Evolutionary conservation across 75 land plant species (phyloP).

Genomic region (Adiantum capillusveneris): DNA sequence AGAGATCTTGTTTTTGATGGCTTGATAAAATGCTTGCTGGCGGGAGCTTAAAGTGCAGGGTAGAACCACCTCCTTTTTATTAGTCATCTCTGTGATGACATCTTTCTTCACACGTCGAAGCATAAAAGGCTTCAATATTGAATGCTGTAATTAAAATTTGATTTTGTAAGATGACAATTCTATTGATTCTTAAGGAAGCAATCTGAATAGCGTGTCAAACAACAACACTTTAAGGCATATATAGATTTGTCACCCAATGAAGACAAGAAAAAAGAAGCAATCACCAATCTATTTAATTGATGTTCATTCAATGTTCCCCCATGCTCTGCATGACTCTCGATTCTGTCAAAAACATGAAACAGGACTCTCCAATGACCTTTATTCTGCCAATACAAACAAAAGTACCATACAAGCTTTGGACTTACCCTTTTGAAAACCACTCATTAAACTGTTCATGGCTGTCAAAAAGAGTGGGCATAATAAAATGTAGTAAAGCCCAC

Average conservation of each 20-base stretch:
- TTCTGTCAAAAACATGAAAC: slow-evolving; percentile 32
- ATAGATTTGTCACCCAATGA: too few relatives aligned
- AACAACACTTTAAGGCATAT: too few relatives aligned
- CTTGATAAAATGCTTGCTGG: slow-evolving; percentile 93
- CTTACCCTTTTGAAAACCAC: slow-evolving; percentile 98
- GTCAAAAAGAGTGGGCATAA: slow-evolving; percentile 98
- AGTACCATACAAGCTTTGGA: too few relatives aligned
- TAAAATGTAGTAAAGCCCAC: slow-evolving; percentile 97
- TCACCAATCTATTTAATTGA: slow-evolving; percentile 90
- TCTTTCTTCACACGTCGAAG: slow-evolving; percentile 94
- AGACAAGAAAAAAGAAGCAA: too few relatives aligned
- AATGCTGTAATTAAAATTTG: slow-evolving; percentile 72
- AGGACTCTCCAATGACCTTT: too few relatives aligned
- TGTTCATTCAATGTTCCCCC: slow-evolving; percentile 97
- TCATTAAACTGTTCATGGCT: slow-evolving; percentile 98
- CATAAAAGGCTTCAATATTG: slow-evolving; percentile 96
- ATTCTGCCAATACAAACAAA: too few relatives aligned
- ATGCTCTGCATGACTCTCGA: slow-evolving; percentile 98
- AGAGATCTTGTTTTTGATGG: slow-evolving; percentile 97
- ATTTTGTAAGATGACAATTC: too few relatives aligned
- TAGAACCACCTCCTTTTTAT: slow-evolving; percentile 82
- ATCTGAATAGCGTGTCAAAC: too few relatives aligned
- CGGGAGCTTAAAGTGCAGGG: slow-evolving; percentile 89
- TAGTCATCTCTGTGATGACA: slow-evolving; percentile 86
- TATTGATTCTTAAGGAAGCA: too few relatives aligned